Evolutionary conservation across 192 early-diverging fungal species (phyloP).

Genomic region (Funneliformis mosseae): DNA sequence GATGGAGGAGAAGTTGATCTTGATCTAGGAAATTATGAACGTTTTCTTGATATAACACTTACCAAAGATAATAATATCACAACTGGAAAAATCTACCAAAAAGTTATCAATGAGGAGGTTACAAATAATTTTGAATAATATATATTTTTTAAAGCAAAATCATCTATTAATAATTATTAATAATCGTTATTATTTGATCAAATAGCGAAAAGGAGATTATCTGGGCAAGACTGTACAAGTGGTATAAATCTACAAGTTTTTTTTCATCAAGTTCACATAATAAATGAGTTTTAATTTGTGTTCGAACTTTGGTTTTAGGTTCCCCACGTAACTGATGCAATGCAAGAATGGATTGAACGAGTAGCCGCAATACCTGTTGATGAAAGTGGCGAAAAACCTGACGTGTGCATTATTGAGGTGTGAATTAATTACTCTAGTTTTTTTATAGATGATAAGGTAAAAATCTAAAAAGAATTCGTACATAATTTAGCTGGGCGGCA

Average conservation of each 20-base stretch:
- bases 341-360: slow-evolving; percentile 98
- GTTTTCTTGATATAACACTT: slow-evolving; percentile 92
- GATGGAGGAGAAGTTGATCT: slow-evolving; percentile 99
- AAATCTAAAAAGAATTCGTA: not conserved
- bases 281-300: slow-evolving; percentile 30
- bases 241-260: slow-evolving; percentile 46
- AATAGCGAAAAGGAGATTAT: slow-evolving; percentile 88
- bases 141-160: not conserved
- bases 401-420: slow-evolving; percentile 95
- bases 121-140: not conserved
- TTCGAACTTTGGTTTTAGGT: slow-evolving; percentile 46
- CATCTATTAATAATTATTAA: not conserved
- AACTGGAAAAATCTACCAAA: slow-evolving; percentile 96
- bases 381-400: slow-evolving; percentile 77
- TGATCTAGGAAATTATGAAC: slow-evolving; percentile 99
- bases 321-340: slow-evolving; percentile 95
- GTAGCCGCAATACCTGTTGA: slow-evolving; percentile 90
- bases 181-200: not conserved
- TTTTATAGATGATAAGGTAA: not conserved
- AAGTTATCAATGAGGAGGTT: slow-evolving; percentile 87
- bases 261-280: not conserved
- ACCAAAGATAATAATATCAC: slow-evolving; percentile 99
- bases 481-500: slow-evolving; percentile 73
- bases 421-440: not conserved
- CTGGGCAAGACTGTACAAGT: slow-evolving; percentile 99